These are phyloP conservation scores for Nemania serpens DNA, from an alignment of 2,329 filamentous ascomycete species.

Conservation along the genomic window DNA sequence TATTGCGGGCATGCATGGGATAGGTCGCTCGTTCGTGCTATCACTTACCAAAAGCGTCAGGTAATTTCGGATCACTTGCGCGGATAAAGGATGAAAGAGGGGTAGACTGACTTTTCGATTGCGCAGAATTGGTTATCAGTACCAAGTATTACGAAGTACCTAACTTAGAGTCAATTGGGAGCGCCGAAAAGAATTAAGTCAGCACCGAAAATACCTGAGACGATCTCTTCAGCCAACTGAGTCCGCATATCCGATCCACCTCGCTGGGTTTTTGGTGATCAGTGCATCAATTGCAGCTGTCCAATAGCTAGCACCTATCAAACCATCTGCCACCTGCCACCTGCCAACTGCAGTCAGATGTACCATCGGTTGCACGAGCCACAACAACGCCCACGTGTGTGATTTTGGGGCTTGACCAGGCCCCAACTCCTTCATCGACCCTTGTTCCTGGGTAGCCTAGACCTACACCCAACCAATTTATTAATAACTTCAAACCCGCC, in stretches of 20 bases:
- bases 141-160: background rate
- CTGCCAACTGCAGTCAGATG: too few species aligned
- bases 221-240: constrained; percentile 5
- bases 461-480: constrained; percentile 10
- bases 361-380: constrained; percentile 10
- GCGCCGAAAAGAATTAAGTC: background rate
- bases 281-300: too few species aligned
- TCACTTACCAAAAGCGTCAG: constrained; percentile 8
- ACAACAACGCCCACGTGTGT: constrained; percentile 17
- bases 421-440: background rate
- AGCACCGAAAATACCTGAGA: constrained; percentile 20
- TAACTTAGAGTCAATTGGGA: too few species aligned
- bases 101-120: too few species aligned
- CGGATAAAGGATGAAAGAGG: background rate
- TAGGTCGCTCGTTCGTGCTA: background rate
- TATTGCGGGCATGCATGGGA: too few species aligned
- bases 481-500: constrained; percentile 28
- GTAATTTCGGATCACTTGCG: constrained; percentile 6
- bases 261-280: background rate
- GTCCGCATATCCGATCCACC: background rate
- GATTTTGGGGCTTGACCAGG: constrained; percentile 2
- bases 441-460: constrained; percentile 1
- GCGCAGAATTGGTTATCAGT: too few species aligned
- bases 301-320: too few species aligned
- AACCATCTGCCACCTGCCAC: too few species aligned